Base-by-base conservation (phyloP, 768 basidiomycete genomes). In the Leccinum truebloodii region DNA sequence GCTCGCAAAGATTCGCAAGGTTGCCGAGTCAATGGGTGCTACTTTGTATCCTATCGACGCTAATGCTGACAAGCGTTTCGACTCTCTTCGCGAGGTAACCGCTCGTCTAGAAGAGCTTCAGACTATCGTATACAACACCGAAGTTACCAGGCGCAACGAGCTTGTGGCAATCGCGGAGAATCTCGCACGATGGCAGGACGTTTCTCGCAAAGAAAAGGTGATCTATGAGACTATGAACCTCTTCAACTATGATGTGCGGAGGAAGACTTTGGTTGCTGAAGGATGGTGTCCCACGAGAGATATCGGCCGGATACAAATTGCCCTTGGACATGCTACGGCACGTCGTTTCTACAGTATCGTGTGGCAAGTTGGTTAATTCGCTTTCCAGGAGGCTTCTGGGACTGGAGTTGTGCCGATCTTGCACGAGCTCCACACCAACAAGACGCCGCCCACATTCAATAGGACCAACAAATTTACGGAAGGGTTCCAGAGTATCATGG, bases 1-100 rank as follows among this genome's bases (percentile, higher is more conserved):
- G 22, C 86, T 99, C 30, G 84, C 92, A 63, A 99, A 98, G 83
- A 98, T 99, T 71, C 92, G 95, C 72, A 98, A 95, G 75, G 92
- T 99, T 57, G 91, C 95, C 28, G 96, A 98, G 76, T 96, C 94
- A n/a, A 98, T 98, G 90, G 95, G 97, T 39, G 97, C 90, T 3
- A 98, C 94, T 0, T 79, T 98, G 58, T 98, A 96, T 77, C 94
- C 95, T 41, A 97, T 99, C 71, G 96, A 98, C 73, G 80, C 94
- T 39, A 95, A 96, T 66, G 86, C 90, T 3, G 94, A 95, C 76
- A 96, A 93, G 75, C 94, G 97, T 48, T 81, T 87, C 13, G 92
- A 95, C 52, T 87, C 94, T 32, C 85, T 99, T 58, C 87, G 89
- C 39, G 95, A 98, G 66, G 94, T 98, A 35, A 85, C 88, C 1